Evolutionary conservation across 1,284 basidiomycete genomes (phyloP).

Genomic region (Trametes hirsuta): DNA sequence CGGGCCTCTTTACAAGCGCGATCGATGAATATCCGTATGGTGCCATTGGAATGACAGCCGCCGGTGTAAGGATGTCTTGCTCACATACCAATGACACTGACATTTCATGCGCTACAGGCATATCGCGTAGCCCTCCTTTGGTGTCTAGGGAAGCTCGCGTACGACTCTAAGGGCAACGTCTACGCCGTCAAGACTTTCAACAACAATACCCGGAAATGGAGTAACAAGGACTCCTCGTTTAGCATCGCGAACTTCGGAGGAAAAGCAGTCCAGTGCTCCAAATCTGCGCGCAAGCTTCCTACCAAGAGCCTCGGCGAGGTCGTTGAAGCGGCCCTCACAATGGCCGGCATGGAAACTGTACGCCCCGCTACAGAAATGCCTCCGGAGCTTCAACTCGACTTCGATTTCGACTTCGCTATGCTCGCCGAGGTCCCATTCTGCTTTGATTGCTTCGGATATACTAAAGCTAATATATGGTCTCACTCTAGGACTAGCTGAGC

Average conservation of each 20-base stretch:
- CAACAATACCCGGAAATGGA: neutral
- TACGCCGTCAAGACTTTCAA: neutral
- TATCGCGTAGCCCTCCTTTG: neutral
- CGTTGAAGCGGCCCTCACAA: neutral
- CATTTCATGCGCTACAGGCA: neutral
- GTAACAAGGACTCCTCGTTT: neutral
- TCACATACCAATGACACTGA: neutral
- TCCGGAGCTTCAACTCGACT: neutral
- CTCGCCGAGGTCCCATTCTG: neutral
- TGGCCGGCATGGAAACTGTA: neutral
- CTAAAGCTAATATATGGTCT: too few species aligned
- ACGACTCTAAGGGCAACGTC: neutral
- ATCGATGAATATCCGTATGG: neutral
- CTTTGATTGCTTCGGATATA: too few species aligned
- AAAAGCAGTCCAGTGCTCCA: neutral
- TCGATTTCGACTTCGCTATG: neutral
- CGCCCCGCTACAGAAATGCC: neutral
- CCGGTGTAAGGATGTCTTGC: neutral
- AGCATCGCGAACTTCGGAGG: neutral
- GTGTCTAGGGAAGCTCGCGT: neutral
- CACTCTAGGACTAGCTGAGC: too few species aligned
- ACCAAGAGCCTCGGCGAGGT: neutral
- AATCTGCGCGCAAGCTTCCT: neutral
- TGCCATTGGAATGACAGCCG: slow-evolving; percentile 1
- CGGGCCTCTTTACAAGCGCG: neutral